Evolutionary conservation across 495 filamentous ascomycete species (phyloP).

Genomic region (Lasiosphaeria miniovina): DNA sequence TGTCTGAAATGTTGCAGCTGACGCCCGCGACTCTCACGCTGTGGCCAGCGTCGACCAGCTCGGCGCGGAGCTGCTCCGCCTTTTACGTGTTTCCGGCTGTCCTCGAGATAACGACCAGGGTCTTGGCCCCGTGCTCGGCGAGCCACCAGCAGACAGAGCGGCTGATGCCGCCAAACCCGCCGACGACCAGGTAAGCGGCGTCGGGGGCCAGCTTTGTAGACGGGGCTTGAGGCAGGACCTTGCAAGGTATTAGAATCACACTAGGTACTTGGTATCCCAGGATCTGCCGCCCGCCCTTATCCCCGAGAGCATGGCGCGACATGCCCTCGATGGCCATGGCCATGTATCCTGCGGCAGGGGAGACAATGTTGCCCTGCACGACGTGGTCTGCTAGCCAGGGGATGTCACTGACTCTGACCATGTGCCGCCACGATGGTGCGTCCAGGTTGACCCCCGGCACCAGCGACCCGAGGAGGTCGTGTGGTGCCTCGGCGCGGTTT

Average conservation of each 20-base stretch:
- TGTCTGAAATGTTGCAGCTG: conserved; percentile 42
- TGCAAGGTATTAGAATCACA: not conserved
- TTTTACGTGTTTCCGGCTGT: conserved; percentile 40
- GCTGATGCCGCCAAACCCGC: conserved; percentile 63
- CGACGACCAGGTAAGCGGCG: conserved; percentile 58
- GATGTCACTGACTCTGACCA: conserved; percentile 38
- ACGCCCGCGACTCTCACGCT: conserved; percentile 37
- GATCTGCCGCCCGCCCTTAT: not conserved
- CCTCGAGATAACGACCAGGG: conserved; percentile 57
- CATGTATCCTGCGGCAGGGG: conserved; percentile 53
- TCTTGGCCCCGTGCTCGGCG: conserved; percentile 52
- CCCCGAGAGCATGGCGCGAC: conserved; percentile 13
- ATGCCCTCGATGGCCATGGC: conserved; percentile 51
- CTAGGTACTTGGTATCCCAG: conserved; percentile 15
- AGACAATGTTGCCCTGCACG: conserved; percentile 41
- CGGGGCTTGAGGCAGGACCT: conserved; percentile 17
- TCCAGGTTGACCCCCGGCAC: conserved; percentile 26
- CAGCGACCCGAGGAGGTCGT: conserved; percentile 50
- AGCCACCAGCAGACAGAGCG: conserved; percentile 57
- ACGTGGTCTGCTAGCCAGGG: conserved; percentile 51
- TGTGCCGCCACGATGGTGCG: conserved; percentile 41
- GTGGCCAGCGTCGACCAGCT: conserved; percentile 35
- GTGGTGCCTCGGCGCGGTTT: conserved; percentile 28
- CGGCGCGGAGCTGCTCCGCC: conserved; percentile 31
- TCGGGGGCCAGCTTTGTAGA: conserved; percentile 32